Percentiles rank a stretch among this genome's conserved stretches.
phyloP scores from a whole-genome alignment of 2,329 filamentous ascomycete genomes.

The Helicocarpus griseus region DNA sequence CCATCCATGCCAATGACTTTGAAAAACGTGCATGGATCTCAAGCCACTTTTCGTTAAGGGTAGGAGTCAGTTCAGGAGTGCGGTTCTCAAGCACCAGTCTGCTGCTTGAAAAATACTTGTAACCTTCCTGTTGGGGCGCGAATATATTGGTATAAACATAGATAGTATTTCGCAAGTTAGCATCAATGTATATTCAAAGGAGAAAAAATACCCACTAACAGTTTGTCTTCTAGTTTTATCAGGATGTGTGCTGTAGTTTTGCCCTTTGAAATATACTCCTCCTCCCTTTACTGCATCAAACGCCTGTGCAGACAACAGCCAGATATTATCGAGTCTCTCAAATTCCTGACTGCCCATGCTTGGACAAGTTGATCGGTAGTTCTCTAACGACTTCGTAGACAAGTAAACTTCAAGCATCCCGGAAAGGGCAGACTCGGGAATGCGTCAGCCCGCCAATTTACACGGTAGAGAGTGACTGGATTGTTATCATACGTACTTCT shows the following conservation, averaged over 20 bases:
- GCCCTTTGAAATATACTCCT: background rate
- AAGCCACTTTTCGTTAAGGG: constrained; percentile 5
- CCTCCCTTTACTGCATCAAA: constrained; percentile 4
- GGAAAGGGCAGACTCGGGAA: constrained; percentile 3
- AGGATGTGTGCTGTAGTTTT: background rate
- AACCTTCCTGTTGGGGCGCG: background rate
- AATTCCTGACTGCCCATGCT: background rate
- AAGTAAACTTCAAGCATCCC: constrained; percentile 6
- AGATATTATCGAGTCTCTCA: constrained; percentile 6
- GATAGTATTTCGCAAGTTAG: background rate
- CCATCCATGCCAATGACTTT: constrained; percentile 6
- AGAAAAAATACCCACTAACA: background rate
- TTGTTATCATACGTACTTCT: constrained; percentile 4
- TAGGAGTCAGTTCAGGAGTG: constrained; percentile 4
- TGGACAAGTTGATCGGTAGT: background rate
- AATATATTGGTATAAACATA: background rate
- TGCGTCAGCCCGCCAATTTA: constrained; percentile 1
- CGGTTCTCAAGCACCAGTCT: constrained; percentile 6
- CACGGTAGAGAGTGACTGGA: too few relatives aligned
- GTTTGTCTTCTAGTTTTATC: background rate
- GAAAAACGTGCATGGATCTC: constrained; percentile 6
- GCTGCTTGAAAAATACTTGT: background rate
- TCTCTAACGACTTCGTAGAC: constrained; percentile 3
- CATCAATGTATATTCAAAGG: background rate
- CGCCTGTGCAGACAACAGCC: constrained; percentile 6